Evolutionary conservation across 148 eudicot species (phyloP).

Genomic region (Talinum fruticosum): DNA sequence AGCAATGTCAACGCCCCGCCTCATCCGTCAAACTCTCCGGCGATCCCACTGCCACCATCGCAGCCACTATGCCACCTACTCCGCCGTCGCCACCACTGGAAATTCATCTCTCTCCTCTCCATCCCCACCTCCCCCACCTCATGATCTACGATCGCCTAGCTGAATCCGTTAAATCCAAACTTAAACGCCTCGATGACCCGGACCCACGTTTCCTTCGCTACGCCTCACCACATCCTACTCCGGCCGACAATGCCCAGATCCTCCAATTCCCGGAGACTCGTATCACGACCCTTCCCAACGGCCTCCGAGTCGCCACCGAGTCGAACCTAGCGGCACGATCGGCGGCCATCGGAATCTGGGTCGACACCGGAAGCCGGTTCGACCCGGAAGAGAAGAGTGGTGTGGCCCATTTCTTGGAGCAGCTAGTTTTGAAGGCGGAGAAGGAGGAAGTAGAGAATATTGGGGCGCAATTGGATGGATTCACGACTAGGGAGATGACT

Average conservation of each 20-base stretch:
- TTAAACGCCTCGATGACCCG: conserved; percentile 32
- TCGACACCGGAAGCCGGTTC: conserved; percentile 57
- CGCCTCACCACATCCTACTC: conserved; percentile 36
- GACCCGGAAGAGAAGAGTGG: conserved; percentile 53
- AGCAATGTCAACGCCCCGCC: conserved; percentile 34
- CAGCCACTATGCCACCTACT: conserved; percentile 24
- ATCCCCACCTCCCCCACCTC: conserved; percentile 30
- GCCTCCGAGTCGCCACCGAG: conserved; percentile 76
- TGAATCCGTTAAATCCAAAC: conserved; percentile 36
- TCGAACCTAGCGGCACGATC: conserved; percentile 43
- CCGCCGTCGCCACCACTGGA: conserved; percentile 19
- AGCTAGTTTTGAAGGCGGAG: conserved; percentile 38
- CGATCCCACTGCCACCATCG: conserved; percentile 15
- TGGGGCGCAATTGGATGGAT: conserved; percentile 43
- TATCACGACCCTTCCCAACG: conserved; percentile 60
- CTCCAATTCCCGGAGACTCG: conserved; percentile 50
- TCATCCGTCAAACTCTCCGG: conserved; percentile 27
- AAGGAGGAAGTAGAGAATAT: conserved; percentile 43
- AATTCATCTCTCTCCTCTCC: conserved; percentile 14
- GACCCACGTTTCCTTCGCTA: conserved; percentile 40
- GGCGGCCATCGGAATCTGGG: conserved; percentile 40
- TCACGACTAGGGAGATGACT: conserved; percentile 38
- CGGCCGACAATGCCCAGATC: conserved; percentile 40
- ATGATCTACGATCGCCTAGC: conserved; percentile 47
- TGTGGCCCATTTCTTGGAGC: conserved; percentile 46